Conservation (phyloP, 2,329 filamentous ascomycete genomes). For the Tolypocladium capitatum region DNA sequence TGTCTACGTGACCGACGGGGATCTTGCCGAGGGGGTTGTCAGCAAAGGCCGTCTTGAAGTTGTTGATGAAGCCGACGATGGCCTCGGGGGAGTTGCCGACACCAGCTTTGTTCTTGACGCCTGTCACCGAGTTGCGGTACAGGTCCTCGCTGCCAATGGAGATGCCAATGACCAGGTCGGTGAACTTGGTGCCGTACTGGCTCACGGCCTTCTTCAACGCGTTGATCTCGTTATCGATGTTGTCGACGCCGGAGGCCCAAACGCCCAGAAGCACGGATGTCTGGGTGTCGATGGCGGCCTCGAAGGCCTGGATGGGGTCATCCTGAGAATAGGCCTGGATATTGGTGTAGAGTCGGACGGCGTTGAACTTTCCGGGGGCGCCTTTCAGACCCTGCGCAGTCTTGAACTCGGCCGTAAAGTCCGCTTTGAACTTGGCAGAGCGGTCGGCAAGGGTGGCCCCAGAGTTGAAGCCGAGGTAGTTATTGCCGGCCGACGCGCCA, state of each 20-base stretch:
- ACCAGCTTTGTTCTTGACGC: constrained; percentile 48
- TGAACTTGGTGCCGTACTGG: constrained; percentile 35
- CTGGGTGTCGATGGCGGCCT: constrained; percentile 50
- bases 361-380: constrained; percentile 40
- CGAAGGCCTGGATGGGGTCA: constrained; percentile 70
- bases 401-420: constrained; percentile 34
- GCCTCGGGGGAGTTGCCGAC: constrained; percentile 44
- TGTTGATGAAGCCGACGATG: constrained; percentile 52
- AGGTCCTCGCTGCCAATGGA: constrained; percentile 56
- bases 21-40: constrained; percentile 28
- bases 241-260: constrained; percentile 43
- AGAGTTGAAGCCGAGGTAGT: constrained; percentile 43
- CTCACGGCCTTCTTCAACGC: constrained; percentile 44
- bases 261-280: constrained; percentile 51
- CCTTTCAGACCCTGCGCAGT: constrained; percentile 20
- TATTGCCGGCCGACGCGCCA: constrained; percentile 25
- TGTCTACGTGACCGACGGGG: constrained; percentile 54
- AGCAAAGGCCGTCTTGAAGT: constrained; percentile 46
- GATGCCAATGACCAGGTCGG: constrained; percentile 48
- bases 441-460: constrained; percentile 31
- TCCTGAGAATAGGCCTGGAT: constrained; percentile 52
- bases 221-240: constrained; percentile 45
- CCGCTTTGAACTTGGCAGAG: constrained; percentile 38
- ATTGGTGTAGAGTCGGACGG: constrained; percentile 55
- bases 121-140: constrained; percentile 48